phyloP scores from a whole-genome alignment of 192 early-diverging fungal genomes.

The Backusella tuberculispora region DNA sequence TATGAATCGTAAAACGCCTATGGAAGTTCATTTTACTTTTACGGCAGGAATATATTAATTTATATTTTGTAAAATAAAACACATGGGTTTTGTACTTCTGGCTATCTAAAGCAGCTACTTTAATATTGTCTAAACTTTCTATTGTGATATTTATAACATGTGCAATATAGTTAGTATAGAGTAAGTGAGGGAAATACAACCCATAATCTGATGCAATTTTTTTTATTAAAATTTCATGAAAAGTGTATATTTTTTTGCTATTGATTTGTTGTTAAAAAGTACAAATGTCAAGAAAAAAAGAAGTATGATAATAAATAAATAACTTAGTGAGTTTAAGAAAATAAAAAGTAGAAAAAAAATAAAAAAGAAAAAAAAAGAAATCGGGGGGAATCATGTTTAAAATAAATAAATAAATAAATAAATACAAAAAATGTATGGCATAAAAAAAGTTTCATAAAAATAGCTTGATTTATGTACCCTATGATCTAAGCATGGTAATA shows the following conservation, averaged over 20 bases:
- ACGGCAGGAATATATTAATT: no score
- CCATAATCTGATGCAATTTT: neutral
- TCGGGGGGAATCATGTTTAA: neutral
- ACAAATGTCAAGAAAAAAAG: neutral
- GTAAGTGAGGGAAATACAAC: neutral
- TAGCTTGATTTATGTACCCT: neutral
- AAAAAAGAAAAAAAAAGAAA: neutral
- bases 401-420: neutral
- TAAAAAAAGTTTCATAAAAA: conserved; percentile 1
- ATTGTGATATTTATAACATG: neutral
- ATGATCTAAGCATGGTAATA: neutral
- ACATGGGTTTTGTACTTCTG: no score
- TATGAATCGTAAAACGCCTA: no score
- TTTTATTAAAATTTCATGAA: conserved; percentile 3
- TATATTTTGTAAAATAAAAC: no score
- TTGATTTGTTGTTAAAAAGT: conserved; percentile 6
- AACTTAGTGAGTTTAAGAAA: no score
- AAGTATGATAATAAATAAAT: conserved; percentile 5
- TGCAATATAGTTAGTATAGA: neutral
- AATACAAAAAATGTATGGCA: conserved; percentile 12
- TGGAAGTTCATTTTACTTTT: no score
- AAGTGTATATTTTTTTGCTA: neutral
- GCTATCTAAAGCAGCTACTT: no score
- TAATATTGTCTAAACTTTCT: no score
- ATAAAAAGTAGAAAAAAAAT: no score